Base-by-base conservation (phyloP, 2,329 filamentous ascomycete species). In the Incumbomyces lentus region DNA sequence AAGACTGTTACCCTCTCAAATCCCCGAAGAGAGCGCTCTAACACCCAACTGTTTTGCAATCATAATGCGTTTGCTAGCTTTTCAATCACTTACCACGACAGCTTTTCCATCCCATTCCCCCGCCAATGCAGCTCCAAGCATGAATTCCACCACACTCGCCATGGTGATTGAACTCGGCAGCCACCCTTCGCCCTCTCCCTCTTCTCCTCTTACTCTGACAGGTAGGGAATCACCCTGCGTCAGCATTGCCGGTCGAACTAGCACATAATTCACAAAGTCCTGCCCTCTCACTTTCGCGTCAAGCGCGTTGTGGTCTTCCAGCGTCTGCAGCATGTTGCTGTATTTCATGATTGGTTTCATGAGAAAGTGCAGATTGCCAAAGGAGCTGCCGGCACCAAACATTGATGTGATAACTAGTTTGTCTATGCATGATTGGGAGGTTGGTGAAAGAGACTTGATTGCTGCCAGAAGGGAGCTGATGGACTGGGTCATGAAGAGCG, bases 361-460 rank as follows among this genome's bases (percentile, higher is more conserved):
- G 1, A 68, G 58, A 30, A 61, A 66, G 36, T 65, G 59, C 48
- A 75, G 55, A 41, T 68, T 66, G 0, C 48, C 19, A 57, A 63
- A 70, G 3, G 73, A 75, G 26, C 63, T 58, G 0, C 68, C 72
- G 1, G 69, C 66, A 10, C 75, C 75, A 49, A 72, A 68, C 1
- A 71, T 68, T 11, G 69, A 73, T 59, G 78, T 67, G 40, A 73
- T 62, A 19, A 77, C 64, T 2, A 76, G 53, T 43, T 72, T 74
- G 6, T 39, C 50, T 41, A 64, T 60, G 0, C 57, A 57, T 40
- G 61, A 60, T 14, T 61, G 57, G 42, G 64, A 59, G 64, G 70
- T 70, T 3, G 57, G 60, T 0, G 59, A 50, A 11, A 68, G 52
- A 5, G 35, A 37, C 22, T 4, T 26, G 13, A 53, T 46, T n/a